These are phyloP conservation scores for Porogramme epimiltina DNA, from an alignment of 1,284 basidiomycete species.

Conservation along the genomic window DNA sequence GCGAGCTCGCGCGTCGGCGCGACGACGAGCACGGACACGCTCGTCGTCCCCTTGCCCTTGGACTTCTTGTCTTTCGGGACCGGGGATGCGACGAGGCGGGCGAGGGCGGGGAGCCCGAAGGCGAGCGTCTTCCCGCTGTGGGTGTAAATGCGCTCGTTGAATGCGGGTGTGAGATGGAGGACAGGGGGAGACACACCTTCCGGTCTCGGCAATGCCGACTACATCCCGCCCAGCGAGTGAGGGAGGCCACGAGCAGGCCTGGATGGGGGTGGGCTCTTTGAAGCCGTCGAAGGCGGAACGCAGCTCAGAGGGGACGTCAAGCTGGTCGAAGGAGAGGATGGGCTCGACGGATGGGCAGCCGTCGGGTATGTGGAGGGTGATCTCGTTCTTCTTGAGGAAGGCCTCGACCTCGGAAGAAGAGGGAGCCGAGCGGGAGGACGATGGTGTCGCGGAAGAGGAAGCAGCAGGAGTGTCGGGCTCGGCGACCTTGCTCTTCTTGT, in stretches of 20 bases:
- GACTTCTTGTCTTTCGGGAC: constrained; percentile 31
- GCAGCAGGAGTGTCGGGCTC: background rate
- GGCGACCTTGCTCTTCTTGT: constrained; percentile 17
- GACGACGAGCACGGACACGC: constrained; percentile 81
- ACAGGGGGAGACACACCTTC: constrained; percentile 53
- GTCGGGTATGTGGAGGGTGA: constrained; percentile 68
- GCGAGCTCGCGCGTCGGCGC: constrained; percentile 95
- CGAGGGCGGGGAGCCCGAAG: constrained; percentile 90
- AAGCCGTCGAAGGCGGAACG: constrained; percentile 71
- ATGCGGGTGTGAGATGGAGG: background rate
- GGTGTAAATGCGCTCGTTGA: constrained; percentile 4
- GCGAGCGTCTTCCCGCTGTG: constrained; percentile 94
- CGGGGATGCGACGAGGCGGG: constrained; percentile 56
- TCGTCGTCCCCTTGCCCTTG: constrained; percentile 18
- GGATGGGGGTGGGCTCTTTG: constrained; percentile 92
- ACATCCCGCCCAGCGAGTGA: constrained; percentile 84
- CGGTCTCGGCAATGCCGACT: constrained; percentile 97
- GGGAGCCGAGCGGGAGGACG: constrained; percentile 14
- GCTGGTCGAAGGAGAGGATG: constrained; percentile 78
- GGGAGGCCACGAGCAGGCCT: constrained; percentile 95
- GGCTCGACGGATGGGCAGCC: constrained; percentile 56
- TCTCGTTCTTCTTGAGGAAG: constrained; percentile 73
- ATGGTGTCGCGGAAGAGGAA: background rate
- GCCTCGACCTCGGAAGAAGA: constrained; percentile 50
- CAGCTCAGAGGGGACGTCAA: constrained; percentile 68